Conservation (phyloP, 495 filamentous ascomycete genomes). For the Aspergillus homomorphus region DNA sequence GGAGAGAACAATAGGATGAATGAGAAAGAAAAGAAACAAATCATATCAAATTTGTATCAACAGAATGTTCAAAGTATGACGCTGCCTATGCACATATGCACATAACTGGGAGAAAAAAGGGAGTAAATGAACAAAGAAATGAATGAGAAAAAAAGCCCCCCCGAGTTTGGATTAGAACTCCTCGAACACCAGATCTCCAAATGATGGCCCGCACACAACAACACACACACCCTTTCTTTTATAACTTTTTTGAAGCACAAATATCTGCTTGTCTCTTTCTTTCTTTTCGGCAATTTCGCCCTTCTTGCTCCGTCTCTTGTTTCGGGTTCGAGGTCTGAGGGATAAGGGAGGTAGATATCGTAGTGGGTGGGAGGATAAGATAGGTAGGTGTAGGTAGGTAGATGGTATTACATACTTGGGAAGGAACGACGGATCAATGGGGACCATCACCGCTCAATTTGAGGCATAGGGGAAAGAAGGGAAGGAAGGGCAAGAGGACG, state of each 20-base stretch:
- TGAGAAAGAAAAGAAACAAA: too few species aligned
- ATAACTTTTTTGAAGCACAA: not conserved
- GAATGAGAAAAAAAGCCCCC: slow-evolving; percentile 16
- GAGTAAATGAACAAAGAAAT: not conserved
- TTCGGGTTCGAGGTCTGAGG: not conserved
- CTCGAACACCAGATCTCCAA: slow-evolving; percentile 27
- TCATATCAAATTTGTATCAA: slow-evolving; percentile 20
- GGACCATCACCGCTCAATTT: not conserved
- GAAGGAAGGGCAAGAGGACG: not conserved
- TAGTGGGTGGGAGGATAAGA: not conserved
- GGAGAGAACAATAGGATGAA: too few species aligned
- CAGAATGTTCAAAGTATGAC: slow-evolving; percentile 14
- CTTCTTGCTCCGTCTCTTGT: not conserved
- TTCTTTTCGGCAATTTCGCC: slow-evolving; percentile 3
- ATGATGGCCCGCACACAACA: slow-evolving; percentile 9
- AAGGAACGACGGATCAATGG: not conserved
- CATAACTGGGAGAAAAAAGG: slow-evolving; percentile 7
- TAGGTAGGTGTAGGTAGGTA: slow-evolving; percentile 1
- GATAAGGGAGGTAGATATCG: not conserved
- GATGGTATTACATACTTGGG: not conserved
- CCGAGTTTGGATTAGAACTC: slow-evolving; percentile 10
- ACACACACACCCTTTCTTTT: slow-evolving; percentile 12
- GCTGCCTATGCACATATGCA: slow-evolving; percentile 34
- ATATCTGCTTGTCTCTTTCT: slow-evolving; percentile 5
- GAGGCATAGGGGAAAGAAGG: not conserved